Evolutionary conservation across 164 flowering plant species (phyloP).

Genomic region (Hamamelis virginiana): DNA sequence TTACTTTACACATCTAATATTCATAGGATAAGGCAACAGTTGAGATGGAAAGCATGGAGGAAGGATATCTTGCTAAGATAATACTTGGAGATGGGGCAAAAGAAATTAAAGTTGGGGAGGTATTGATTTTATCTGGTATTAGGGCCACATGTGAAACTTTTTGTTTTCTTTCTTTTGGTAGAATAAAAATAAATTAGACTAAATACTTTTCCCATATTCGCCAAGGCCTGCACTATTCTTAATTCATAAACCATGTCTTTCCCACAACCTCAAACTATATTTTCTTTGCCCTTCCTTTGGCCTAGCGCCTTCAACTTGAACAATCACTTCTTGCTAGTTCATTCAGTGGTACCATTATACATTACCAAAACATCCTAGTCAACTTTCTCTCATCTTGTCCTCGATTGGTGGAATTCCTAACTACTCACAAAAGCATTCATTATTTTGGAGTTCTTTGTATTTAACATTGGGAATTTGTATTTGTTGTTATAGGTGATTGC

Average conservation of each 20-base stretch:
- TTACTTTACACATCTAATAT: background rate
- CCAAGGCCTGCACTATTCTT: too few relatives aligned
- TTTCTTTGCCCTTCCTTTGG: too few relatives aligned
- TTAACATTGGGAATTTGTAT: background rate
- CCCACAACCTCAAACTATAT: too few relatives aligned
- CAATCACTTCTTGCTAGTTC: background rate
- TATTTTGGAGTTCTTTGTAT: background rate
- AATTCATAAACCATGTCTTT: too few relatives aligned
- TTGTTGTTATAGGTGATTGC: constrained; percentile 64
- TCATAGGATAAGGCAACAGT: constrained; percentile 95
- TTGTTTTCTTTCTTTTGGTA: too few relatives aligned
- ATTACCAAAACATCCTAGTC: background rate
- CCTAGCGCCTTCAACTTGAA: background rate
- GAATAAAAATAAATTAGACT: too few relatives aligned
- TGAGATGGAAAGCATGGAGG: constrained; percentile 99
- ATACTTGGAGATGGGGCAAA: constrained; percentile 80
- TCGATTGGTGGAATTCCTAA: background rate
- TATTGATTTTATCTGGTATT: constrained; percentile 24
- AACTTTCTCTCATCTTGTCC: background rate
- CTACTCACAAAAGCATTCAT: background rate
- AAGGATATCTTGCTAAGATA: constrained; percentile 95
- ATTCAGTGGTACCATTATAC: background rate
- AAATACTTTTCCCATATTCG: too few relatives aligned
- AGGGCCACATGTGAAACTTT: too few relatives aligned
- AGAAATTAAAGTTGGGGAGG: constrained; percentile 98